phyloP scores from a whole-genome alignment of 2,329 filamentous ascomycete genomes.

The Ilyonectria sp. region DNA sequence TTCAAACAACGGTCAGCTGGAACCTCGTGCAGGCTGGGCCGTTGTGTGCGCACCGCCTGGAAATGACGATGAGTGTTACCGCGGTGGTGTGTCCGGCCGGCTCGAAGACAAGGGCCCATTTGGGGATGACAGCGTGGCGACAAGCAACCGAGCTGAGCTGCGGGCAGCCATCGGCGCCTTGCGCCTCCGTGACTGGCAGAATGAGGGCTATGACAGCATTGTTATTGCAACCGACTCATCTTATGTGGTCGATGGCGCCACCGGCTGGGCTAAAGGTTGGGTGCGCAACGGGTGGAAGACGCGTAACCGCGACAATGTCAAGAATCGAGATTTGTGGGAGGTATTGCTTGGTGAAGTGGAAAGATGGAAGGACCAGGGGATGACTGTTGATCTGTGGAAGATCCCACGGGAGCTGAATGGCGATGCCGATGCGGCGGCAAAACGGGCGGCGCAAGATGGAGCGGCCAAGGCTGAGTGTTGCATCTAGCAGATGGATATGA shows the following conservation, averaged over 20 bases:
- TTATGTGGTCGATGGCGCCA: slow-evolving; percentile 34
- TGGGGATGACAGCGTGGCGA: slow-evolving; percentile 54
- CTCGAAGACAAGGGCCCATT: slow-evolving; percentile 62
- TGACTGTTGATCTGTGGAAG: slow-evolving; percentile 63
- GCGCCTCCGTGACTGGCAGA: slow-evolving; percentile 40
- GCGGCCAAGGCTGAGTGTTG: background rate
- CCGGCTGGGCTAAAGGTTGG: slow-evolving; percentile 24
- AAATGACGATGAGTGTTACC: background rate
- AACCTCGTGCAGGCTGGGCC: slow-evolving; percentile 58
- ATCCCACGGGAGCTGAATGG: slow-evolving; percentile 61
- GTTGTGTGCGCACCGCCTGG: slow-evolving; percentile 46
- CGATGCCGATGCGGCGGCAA: slow-evolving; percentile 58
- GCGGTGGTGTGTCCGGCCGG: slow-evolving; percentile 40
- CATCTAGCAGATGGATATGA: too few relatives aligned
- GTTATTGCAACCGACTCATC: slow-evolving; percentile 54
- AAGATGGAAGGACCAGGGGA: slow-evolving; percentile 41
- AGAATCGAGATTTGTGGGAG: slow-evolving; percentile 69
- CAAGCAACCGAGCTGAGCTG: slow-evolving; percentile 57
- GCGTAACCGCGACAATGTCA: slow-evolving; percentile 52
- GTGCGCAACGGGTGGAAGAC: slow-evolving; percentile 61
- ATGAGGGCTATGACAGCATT: slow-evolving; percentile 52
- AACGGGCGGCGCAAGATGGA: slow-evolving; percentile 43
- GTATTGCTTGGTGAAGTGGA: slow-evolving; percentile 60
- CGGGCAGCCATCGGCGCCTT: slow-evolving; percentile 28
- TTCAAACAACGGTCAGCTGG: slow-evolving; percentile 55